These are phyloP conservation scores for Lentinula lateritia DNA, from an alignment of 768 basidiomycete genomes.

Conservation along the genomic window DNA sequence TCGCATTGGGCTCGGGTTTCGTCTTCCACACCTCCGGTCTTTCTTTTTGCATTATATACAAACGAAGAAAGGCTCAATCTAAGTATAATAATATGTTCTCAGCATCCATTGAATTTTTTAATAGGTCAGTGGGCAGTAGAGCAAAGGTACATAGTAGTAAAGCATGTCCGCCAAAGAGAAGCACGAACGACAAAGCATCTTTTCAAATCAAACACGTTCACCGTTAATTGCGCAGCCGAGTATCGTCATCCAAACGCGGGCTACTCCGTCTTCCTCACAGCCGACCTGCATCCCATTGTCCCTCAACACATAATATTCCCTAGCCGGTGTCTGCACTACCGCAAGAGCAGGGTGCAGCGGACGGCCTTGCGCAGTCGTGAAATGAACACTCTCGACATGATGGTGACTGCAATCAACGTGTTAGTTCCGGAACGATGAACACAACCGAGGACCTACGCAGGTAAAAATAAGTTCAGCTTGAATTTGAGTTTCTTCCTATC, in stretches of 20 bases:
- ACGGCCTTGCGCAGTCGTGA: conserved; percentile 35
- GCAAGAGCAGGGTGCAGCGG: conserved; percentile 61
- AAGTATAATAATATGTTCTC: background rate
- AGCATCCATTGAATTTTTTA: background rate
- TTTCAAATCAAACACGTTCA: background rate
- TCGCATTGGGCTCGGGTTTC: conserved; percentile 3
- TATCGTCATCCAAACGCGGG: conserved; percentile 54
- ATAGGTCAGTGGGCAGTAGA: background rate
- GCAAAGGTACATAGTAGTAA: background rate
- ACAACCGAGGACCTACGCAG: conserved; percentile 40
- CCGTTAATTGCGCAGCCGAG: conserved; percentile 35
- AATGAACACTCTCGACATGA: conserved; percentile 72
- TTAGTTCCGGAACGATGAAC: background rate
- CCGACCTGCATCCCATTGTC: conserved; percentile 80
- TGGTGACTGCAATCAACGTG: conserved; percentile 46
- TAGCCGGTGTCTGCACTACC: conserved; percentile 59
- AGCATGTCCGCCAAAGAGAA: background rate
- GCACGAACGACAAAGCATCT: background rate
- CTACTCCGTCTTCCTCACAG: conserved; percentile 68
- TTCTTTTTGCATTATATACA: background rate
- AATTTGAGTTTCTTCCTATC: conserved; percentile 7
- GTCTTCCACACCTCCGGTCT: background rate
- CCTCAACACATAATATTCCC: conserved; percentile 65
- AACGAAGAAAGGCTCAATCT: background rate
- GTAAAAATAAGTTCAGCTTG: conserved; percentile 55